Base-by-base conservation (phyloP, 495 filamentous ascomycete species). In the Aspergillus wentii region DNA sequence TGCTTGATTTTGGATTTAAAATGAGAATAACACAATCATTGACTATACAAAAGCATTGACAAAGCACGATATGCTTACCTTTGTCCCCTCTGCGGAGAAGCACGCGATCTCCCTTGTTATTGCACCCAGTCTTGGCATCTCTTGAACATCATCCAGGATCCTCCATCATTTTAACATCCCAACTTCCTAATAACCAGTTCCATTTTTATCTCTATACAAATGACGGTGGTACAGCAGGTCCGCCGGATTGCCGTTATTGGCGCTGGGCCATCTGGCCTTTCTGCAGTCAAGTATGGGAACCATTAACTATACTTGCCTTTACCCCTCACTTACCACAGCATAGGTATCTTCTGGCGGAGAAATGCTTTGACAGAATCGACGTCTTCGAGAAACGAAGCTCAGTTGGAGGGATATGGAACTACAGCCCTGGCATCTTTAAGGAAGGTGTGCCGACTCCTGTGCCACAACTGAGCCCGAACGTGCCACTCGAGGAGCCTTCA, bases 391-490 rank as follows among this genome's bases (percentile, higher is more conserved):
- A 94, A 57, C 80, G 86, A 44, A 62, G 61, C 33, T 71, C 75
- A 9, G 72, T 80, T 4, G 90, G 88, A 35, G 91, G 91, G 4
- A 76, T 86, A 4, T 97, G 91, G 91, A 82, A 92, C 48, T 85
- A 74, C 30, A 57, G 43, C 40, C 59, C 56, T 1, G 51, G 53
- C 8, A 42, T 53, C 8, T 38, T 52, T 13, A 66, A 69, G 36
- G 18, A 31, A 13, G 42, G 43, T 22, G 5, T 49, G 16, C 38
- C 54, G 11, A 57, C 56, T 1, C 37, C 54, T 35, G 54, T 72
- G 7, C 69, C 71, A 4, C 66, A 73, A 39, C 51, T 63, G 6
- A 57, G 64, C 41, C 68, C 73, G 8, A 49, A 67, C 39, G 55
- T 57, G 38, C 53, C 60, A 2, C 29, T 49, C 5, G 60, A 70